Evolutionary conservation across 1,284 basidiomycete genomes (phyloP).

Genomic region (Megacollybia platyphylla): DNA sequence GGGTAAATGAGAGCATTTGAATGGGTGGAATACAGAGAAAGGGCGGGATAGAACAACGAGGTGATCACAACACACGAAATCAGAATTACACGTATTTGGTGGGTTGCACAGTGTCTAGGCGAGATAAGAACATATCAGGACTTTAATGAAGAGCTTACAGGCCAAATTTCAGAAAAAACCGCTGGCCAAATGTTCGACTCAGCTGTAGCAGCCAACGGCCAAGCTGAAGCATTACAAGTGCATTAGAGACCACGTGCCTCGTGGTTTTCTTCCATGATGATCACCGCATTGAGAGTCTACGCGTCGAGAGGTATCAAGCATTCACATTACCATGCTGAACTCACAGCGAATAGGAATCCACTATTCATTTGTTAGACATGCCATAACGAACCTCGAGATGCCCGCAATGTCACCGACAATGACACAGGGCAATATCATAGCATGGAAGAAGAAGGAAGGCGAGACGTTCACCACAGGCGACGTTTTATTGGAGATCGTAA

Average conservation of each 20-base stretch:
- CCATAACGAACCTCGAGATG: constrained; percentile 68
- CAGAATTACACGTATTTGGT: constrained; percentile 88
- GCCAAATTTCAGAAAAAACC: constrained; percentile 60
- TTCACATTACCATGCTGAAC: not conserved
- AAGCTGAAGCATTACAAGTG: constrained; percentile 16
- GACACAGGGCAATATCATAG: constrained; percentile 91
- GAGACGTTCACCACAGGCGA: constrained; percentile 80
- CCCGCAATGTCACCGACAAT: constrained; percentile 99
- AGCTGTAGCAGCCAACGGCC: constrained; percentile 18
- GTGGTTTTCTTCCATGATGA: too few species aligned
- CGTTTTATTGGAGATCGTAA: constrained; percentile 86
- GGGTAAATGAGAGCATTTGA: constrained; percentile 47
- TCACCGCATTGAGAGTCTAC: too few species aligned
- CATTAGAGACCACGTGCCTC: too few species aligned
- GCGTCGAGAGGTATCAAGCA: not conserved
- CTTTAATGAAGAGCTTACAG: constrained; percentile 36
- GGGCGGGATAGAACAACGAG: constrained; percentile 86
- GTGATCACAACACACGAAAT: constrained; percentile 93
- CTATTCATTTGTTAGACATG: constrained; percentile 12
- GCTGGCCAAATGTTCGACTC: constrained; percentile 27
- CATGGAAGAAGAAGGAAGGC: constrained; percentile 89
- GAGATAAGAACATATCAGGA: constrained; percentile 2
- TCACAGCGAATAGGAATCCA: too few species aligned
- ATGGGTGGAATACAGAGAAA: constrained; percentile 72
- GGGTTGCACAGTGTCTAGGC: constrained; percentile 69